Base-by-base conservation (phyloP, 2,329 filamentous ascomycete species). In the Paramyrothecium sp. region DNA sequence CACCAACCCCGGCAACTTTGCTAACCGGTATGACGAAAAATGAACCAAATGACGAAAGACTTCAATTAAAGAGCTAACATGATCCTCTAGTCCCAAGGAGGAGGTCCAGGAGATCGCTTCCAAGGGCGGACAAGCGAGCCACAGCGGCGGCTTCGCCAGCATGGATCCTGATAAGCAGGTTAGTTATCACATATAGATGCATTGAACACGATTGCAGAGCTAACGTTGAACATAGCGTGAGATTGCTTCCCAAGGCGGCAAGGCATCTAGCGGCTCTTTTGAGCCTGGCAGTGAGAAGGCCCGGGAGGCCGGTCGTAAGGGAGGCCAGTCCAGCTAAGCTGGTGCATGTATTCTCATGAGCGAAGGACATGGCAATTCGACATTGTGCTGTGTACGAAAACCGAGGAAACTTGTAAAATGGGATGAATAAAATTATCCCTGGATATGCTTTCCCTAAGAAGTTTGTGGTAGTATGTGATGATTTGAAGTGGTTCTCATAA, bases 161-260 rank as follows among this genome's bases (percentile, higher is more conserved):
- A 78, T 77, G 74, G 73, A 77, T 30, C 55, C 75, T 17, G 72
- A 76, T 17, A 76, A 72, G 64, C 71, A 73, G 69, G 73, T 75
- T 54, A 3, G 73, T 70, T 61, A 61, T 26, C 54, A 56, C n/a
- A 65, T 68, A 61, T 68, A 72, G 47, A 55, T 71, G 53, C 64
- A 44, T 19, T 10, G 10, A 10, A 48, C 20, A 21, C 20, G 47
- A 21, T 13, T 21, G 2, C 19, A 22, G 3, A 71, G 61, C 26
- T 62, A 10, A 63, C 33, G 17, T 3, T 19, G 1, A 17, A 17
- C 50, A 0, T 3, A 59, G 81, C 71, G 73, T 20, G 76, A 84
- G 1, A 84, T 85, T 58, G 82, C 83, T 2, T 85, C 82, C 12
- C 73, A 75, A 67, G 83, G 83, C 11, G 82, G 81, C 4, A 72